Conservation (phyloP, 2,329 filamentous ascomycete species). For the Rugonectria rugulosa region DNA sequence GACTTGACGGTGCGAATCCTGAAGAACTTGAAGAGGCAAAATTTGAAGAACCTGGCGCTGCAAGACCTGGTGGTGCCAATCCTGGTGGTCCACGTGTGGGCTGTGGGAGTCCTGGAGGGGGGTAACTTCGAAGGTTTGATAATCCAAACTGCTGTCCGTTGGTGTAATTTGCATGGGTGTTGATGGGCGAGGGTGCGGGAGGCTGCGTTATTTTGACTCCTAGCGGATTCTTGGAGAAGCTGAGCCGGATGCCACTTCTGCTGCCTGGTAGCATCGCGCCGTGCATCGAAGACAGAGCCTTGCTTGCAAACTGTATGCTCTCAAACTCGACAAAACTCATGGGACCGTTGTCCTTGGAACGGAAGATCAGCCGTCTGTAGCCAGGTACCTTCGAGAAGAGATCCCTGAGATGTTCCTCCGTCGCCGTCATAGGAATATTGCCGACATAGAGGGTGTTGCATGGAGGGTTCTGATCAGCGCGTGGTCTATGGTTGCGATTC, state of each 20-base stretch:
- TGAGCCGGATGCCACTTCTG: conserved; percentile 93
- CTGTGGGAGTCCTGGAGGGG: conserved; percentile 80
- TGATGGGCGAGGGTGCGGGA: no score
- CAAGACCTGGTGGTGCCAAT: no score
- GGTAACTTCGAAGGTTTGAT: no score
- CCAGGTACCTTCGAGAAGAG: conserved; percentile 93
- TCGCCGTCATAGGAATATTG: conserved; percentile 92
- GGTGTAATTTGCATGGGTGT: no score
- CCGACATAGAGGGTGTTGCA: conserved; percentile 98
- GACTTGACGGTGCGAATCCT: no score
- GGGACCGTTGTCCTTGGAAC: conserved; percentile 92
- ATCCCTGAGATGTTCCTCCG: conserved; percentile 93
- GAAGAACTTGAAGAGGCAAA: no score
- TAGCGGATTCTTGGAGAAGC: conserved; percentile 96
- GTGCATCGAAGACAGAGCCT: conserved; percentile 88
- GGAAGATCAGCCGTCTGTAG: conserved; percentile 94
- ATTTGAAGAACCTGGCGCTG: no score
- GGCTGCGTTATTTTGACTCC: conserved; percentile 86
- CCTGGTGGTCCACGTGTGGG: conserved; percentile 74
- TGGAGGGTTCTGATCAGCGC: conserved; percentile 93
- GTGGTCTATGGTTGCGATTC: no score
- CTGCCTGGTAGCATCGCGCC: conserved; percentile 89
- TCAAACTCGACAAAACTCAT: conserved; percentile 99
- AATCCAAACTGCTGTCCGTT: no score
- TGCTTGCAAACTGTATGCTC: conserved; percentile 89